phyloP scores from a whole-genome alignment of 768 basidiomycete species.

The Candolleomyces efflorescens region DNA sequence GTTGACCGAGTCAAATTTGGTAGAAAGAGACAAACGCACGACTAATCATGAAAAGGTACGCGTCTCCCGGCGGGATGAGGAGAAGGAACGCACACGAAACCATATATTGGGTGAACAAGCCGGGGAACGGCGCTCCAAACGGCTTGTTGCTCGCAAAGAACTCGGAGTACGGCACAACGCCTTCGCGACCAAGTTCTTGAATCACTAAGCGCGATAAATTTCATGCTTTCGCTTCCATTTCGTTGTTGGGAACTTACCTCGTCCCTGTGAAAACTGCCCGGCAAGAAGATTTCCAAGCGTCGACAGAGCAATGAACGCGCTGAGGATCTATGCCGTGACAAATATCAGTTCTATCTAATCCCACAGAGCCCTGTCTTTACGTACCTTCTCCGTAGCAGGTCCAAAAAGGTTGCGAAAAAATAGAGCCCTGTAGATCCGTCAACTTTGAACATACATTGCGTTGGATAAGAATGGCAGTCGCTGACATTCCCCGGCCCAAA shows the following conservation, averaged over 20 bases:
- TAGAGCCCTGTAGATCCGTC: constrained; percentile 40
- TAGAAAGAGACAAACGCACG: constrained; percentile 33
- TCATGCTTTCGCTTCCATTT: neutral
- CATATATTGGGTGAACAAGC: constrained; percentile 58
- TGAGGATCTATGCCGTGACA: constrained; percentile 41
- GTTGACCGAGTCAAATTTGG: neutral
- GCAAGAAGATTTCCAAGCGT: constrained; percentile 62
- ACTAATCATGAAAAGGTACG: constrained; percentile 67
- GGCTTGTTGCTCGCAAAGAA: constrained; percentile 72
- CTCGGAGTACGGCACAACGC: constrained; percentile 58
- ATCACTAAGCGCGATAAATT: constrained; percentile 40
- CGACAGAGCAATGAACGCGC: constrained; percentile 59
- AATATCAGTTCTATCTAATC: neutral
- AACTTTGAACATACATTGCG: neutral
- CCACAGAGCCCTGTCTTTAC: constrained; percentile 3
- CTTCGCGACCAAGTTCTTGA: constrained; percentile 72
- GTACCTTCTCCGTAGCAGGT: constrained; percentile 51
- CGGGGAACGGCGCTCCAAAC: constrained; percentile 61
- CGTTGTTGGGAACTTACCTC: constrained; percentile 40
- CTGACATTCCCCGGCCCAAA: no score
- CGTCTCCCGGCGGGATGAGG: constrained; percentile 65
- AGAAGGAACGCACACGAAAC: constrained; percentile 53
- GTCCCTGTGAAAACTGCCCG: constrained; percentile 60
- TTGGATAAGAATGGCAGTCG: neutral
- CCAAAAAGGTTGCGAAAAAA: constrained; percentile 78